Base-by-base conservation (phyloP, 139 green algal species). In the Chlamydomonas incerta region DNA sequence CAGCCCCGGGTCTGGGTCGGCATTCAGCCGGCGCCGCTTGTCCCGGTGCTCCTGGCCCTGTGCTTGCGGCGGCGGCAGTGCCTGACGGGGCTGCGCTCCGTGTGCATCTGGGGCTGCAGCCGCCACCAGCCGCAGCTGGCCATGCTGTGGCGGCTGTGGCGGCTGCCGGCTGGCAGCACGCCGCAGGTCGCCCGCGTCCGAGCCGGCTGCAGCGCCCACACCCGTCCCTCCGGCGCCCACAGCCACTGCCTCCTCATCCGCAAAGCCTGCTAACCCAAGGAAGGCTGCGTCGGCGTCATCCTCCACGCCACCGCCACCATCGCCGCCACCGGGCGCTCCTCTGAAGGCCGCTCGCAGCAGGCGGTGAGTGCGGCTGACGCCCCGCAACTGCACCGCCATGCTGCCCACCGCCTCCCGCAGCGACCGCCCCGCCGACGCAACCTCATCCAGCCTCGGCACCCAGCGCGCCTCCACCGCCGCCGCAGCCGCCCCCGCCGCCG, bases 281-380 rank as follows among this genome's bases (percentile, higher is more conserved):
- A 60, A 2, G 13, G 55, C 55, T 2, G 28, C 26, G 26, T 31
- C 60, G 26, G 2, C n/a, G 21, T 8, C 60, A 20, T 41, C 75
- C n/a, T 4, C 62, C 1, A 28, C 63, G 60, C 28, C 58, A 15
- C 26, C 74, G 20, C 10, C 74, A 41, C 41, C 62, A 26, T 29
- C 63, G 57, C 11, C 55, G 55, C 55, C 55, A 10, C 20, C 55
- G 55, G 55, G 18, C 17, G 8, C 55, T 24, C 60, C 58, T 29
- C 77, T 65, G 33, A 83, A 83, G 6, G 77, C 77, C 3, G 29
- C 31, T 0, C 77, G 63, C 63, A 83, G n/a, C 35, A 83, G 35
- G 58, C 63, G 35, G 63, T 83, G 77, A 18, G 77, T 83, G 10
- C 77, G 77, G 2, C n/a, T 0, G 37, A 83, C 62, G 3, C 63